Conservation (phyloP, 345 rosid species). For the Anastatica hierochuntica region DNA sequence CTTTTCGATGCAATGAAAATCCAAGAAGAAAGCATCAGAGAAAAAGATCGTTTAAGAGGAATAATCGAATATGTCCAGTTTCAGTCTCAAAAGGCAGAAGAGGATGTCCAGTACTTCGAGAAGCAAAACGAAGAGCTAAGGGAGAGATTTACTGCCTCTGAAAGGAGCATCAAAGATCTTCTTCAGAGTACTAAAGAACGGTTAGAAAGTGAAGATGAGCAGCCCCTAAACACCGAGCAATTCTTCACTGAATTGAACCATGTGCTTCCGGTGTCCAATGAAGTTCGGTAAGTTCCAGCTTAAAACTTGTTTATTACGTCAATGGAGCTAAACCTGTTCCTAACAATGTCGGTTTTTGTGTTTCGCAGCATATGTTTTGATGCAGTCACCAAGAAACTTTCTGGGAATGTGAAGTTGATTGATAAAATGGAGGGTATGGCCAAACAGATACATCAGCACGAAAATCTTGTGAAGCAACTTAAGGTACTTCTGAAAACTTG, state of each 20-base stretch:
- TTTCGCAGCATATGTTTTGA: slow-evolving; percentile 24
- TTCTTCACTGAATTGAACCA: slow-evolving; percentile 26
- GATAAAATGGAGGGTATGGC: slow-evolving; percentile 39
- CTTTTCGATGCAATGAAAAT: slow-evolving; percentile 44
- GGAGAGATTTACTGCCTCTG: slow-evolving; percentile 29
- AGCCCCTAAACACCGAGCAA: slow-evolving; percentile 13
- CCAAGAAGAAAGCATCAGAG: slow-evolving; percentile 45
- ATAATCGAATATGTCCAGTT: slow-evolving; percentile 41
- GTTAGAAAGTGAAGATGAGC: slow-evolving; percentile 29
- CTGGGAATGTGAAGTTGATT: slow-evolving; percentile 24
- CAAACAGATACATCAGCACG: slow-evolving; percentile 45
- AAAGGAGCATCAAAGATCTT: slow-evolving; percentile 29
- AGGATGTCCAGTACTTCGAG: slow-evolving; percentile 28
- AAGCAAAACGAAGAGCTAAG: slow-evolving; percentile 49
- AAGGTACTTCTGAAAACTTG: slow-evolving; percentile 28
- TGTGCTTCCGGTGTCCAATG: slow-evolving; percentile 24
- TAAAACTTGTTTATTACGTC: not conserved
- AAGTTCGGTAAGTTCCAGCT: slow-evolving; percentile 38
- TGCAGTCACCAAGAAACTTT: slow-evolving; percentile 26
- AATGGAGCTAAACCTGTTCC: not conserved
- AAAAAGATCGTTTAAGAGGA: slow-evolving; percentile 33
- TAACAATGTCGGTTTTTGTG: slow-evolving; percentile 9
- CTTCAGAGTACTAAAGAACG: slow-evolving; percentile 32
- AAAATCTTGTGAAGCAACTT: slow-evolving; percentile 46
- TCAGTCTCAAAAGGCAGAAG: slow-evolving; percentile 34